Base-by-base conservation (phyloP, 2,329 filamentous ascomycete genomes). In the Penicillium sp. region DNA sequence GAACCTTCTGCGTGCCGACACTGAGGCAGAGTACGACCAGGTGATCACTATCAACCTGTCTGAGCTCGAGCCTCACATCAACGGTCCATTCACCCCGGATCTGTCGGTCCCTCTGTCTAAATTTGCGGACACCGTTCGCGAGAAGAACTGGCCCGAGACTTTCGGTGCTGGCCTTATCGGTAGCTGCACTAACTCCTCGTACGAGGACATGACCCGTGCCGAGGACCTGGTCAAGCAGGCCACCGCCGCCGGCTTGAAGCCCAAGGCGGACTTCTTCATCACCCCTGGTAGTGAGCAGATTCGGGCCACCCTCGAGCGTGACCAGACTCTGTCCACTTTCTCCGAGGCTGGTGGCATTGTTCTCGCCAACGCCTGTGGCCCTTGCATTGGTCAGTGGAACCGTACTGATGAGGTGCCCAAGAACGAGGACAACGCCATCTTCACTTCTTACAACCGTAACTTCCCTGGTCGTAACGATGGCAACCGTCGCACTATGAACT, bases 71-170 rank as follows among this genome's bases (percentile, higher is more conserved):
- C 94, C 94, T 65, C 91, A 97, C 76, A 92, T 99, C 82, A 99
- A 99, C 82, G 94, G 94, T 64, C 94, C 94, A 63, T 97, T 97
- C 85, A 99, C 94, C 26, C 94, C 94, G 59, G 94, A 99, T 85
- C 83, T 99, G 79, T 92, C 92, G 53, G 97, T 94, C 7, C 94
- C 94, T 49, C 95, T 99, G 75, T 96, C 91, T 79, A 94, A 97
- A 82, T 96, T 97, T 82, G 91, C 89, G 79, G 88, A 95, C 72
- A 90, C 91, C 65, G 93, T 93, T 71, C 92, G 95, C 82, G 86
- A 88, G 71, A 96, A 99, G 81, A 86, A 88, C 77, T 99, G 94
- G 94, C 94, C 94, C 20, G 88, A 94, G 77, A 92, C 96, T 74
- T 84, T 99, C 71, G 97, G 96, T 82, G 94, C 96, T 65, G 93